Base-by-base conservation (phyloP, 495 filamentous ascomycete genomes). In the Aspergillus diversus region DNA sequence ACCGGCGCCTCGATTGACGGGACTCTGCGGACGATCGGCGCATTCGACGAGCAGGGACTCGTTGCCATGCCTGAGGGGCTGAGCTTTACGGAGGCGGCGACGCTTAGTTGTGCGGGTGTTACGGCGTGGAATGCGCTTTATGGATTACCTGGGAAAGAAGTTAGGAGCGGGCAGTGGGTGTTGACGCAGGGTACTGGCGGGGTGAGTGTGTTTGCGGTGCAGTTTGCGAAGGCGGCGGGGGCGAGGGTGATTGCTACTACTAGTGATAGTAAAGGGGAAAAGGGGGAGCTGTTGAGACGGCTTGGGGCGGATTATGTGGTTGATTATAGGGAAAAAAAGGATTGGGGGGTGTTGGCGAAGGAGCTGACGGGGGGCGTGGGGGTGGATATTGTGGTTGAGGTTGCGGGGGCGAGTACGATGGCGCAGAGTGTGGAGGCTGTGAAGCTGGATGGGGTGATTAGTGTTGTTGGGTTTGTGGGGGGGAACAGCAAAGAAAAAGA, bases 101-200 rank as follows among this genome's bases (percentile, higher is more conserved):
- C 86, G 1, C 74, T 90, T 7, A 71, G 74, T 0, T 90, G 87
- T 6, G 53, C 69, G 5, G 59, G 64, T 0, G 9, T 77, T 9
- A 75, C 76, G 5, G 75, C 73, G 0, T 78, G 77, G 76, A 78
- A 77, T 59, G 73, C 73, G 15, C 65, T 77, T 1, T 77, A 67
- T 58, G 75, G 74, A 0, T 60, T 88, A 9, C 6, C 42, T 0
- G 60, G 47, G 2, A 79, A 73, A 61, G 52, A 65, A 2, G 58
- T 90, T 16, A 81, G 77, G 67, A 79, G 83, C 0, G 89, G 87
- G 1, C 72, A 90, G 34, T 75, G 63, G 16, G 86, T 92, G 4
- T 57, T 91, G 12, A 83, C 83, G 1, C 86, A 90, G 64, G 89
- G 89, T 4, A 90, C 86, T 0, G 88, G 89, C 1, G 87, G 87